Conservation (phyloP, 148 eudicot species). For the Silene latifolia region DNA sequence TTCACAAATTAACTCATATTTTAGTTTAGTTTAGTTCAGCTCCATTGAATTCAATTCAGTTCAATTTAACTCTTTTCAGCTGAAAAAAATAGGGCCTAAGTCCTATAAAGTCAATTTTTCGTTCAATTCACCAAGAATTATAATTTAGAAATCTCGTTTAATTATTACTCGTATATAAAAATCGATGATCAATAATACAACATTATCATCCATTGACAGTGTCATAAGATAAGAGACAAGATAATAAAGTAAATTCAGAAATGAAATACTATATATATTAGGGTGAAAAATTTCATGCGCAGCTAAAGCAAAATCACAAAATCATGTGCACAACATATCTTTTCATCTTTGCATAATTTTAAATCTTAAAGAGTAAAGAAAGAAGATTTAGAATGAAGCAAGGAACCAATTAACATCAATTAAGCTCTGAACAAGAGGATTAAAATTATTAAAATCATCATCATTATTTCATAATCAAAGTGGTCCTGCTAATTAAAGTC, state of each 20-base stretch:
- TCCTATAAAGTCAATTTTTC: no score
- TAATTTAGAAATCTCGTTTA: no score
- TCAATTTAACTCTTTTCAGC: no score
- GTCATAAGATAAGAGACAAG: constrained; percentile 11
- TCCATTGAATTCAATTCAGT: no score
- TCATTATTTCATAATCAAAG: constrained; percentile 27
- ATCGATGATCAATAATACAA: background rate
- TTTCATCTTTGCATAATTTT: background rate
- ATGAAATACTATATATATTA: background rate
- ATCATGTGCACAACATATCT: background rate
- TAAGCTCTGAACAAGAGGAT: constrained; percentile 32
- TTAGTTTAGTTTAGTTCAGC: no score
- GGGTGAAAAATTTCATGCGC: constrained; percentile 9
- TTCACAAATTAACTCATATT: no score
- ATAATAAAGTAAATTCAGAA: background rate
- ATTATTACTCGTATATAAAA: no score
- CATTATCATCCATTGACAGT: background rate
- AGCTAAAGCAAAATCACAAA: constrained; percentile 16
- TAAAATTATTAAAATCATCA: background rate
- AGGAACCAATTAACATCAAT: constrained; percentile 28
- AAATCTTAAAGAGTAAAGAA: constrained; percentile 9
- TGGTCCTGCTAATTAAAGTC: constrained; percentile 23
- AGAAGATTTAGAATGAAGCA: constrained; percentile 28
- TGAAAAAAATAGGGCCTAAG: no score
- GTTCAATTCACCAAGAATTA: no score